These are phyloP conservation scores for Rhodotorula taiwanensis DNA, from an alignment of 768 basidiomycete species.

Conservation along the genomic window DNA sequence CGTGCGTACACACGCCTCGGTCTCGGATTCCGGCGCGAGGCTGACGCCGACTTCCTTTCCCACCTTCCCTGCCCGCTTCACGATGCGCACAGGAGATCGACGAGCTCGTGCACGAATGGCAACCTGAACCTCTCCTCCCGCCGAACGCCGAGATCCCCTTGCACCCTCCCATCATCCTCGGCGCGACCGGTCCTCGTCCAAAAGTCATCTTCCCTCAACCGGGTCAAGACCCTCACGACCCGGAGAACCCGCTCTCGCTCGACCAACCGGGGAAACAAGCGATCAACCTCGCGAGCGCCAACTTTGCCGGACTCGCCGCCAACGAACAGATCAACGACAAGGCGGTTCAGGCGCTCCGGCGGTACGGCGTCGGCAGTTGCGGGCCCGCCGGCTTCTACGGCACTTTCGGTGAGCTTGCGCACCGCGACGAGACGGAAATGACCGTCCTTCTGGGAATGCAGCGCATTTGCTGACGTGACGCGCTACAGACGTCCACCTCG, in stretches of 20 bases:
- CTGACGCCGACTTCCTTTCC: neutral
- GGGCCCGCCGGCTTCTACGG: constrained; percentile 97
- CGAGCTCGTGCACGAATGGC: constrained; percentile 93
- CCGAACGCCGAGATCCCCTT: constrained; percentile 62
- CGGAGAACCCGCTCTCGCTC: constrained; percentile 25
- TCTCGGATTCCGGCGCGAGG: neutral
- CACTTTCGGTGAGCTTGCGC: constrained; percentile 60
- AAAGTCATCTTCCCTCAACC: constrained; percentile 52
- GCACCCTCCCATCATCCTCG: constrained; percentile 67
- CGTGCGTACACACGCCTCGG: constrained; percentile 48
- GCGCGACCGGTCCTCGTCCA: constrained; percentile 74
- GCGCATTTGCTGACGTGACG: neutral
- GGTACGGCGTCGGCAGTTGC: constrained; percentile 90
- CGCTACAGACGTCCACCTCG: constrained; percentile 74
- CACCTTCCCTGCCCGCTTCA: too few species aligned
- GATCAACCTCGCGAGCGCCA: constrained; percentile 78
- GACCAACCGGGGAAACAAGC: constrained; percentile 60
- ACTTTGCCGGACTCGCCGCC: constrained; percentile 82
- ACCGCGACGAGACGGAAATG: too few species aligned
- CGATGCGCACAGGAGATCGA: constrained; percentile 79
- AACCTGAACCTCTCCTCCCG: constrained; percentile 70
- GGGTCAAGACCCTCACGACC: constrained; percentile 37
- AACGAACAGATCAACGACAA: constrained; percentile 79
- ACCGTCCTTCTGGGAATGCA: too few species aligned
- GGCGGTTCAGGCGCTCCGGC: constrained; percentile 72